Base-by-base conservation (phyloP, 768 basidiomycete genomes). In the Termitomyces titanicus region DNA sequence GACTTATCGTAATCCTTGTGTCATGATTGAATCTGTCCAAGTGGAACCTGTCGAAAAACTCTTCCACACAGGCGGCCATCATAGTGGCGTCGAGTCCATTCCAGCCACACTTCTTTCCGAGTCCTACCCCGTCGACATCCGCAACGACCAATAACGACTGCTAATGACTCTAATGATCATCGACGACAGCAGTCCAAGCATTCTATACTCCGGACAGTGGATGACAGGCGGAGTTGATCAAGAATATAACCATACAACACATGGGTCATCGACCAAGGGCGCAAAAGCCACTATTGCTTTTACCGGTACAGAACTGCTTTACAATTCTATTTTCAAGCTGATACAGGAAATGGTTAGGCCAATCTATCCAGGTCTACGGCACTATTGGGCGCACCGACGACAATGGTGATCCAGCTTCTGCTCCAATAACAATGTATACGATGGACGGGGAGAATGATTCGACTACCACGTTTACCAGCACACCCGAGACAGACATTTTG, bases 321-420 rank as follows among this genome's bases (percentile, higher is more conserved):
- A 10, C 18, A 13, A 39, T 5, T 3, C 20, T 10, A 18, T 39
- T 37, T 2, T 25, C 13, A 12, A 53, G 6, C 43, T 45, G 31
- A 53, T 45, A 38, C 3, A 3, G 15, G 2, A n/a, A 18, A 27
- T n/a, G n/a, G 35, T 5, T 22, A 57, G 59, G 59, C 11, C 39
- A 13, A 27, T 57, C 56, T 4, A 55, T 61, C 9, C 37, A 38
- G 25, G 59, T 61, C 15, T 61, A 57, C 37, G 56, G 59, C 10
- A 61, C 49, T n/a, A 57, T 61, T 25, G 56, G 56, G 22, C 43
- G 37, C 18, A 56, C 54, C 33, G 38, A 54, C 15, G 48, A 52
- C 25, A 54, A 54, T 22, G 59, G 53, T 9, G 53, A 54, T 50
- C 39, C 56, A 11, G 33, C 49, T 25, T 61, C 47, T 44, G 52